A percentile compares a stretch with the other conserved stretches of the same genome.
phyloP scores from a whole-genome alignment of 495 filamentous ascomycete genomes.

The Aspergillus campestris region DNA sequence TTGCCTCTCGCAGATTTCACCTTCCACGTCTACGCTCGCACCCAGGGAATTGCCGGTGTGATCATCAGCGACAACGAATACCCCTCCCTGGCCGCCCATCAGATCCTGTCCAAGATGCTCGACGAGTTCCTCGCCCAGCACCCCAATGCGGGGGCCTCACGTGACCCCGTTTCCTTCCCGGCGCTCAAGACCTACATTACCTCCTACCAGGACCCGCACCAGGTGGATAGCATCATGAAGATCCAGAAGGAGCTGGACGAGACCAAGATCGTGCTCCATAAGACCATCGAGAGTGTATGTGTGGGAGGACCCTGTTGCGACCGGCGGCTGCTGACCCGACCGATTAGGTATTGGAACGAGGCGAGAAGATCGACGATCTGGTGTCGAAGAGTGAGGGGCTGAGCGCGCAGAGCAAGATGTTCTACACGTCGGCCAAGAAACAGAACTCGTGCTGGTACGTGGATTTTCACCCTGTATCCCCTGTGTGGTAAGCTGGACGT shows the following conservation, averaged over 20 bases:
- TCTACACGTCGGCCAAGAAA: conserved; percentile 54
- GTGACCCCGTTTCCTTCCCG: conserved; percentile 47
- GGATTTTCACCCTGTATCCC: no score
- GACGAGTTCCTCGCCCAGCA: conserved; percentile 86
- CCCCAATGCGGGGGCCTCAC: conserved; percentile 46
- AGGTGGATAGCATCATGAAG: conserved; percentile 86
- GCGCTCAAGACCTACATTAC: conserved; percentile 70
- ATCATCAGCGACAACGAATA: conserved; percentile 90
- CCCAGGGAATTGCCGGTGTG: conserved; percentile 79
- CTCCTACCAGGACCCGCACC: conserved; percentile 81
- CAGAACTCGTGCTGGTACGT: conserved; percentile 15
- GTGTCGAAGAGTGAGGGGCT: conserved; percentile 83
- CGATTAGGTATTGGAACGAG: conserved; percentile 61
- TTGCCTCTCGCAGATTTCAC: conserved; percentile 16
- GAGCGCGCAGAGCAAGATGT: conserved; percentile 90
- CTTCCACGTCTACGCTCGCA: conserved; percentile 85
- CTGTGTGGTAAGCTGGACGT: no score
- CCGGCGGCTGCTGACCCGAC: background rate
- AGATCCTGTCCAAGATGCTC: conserved; percentile 81
- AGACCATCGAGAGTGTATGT: conserved; percentile 48
- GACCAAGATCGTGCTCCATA: conserved; percentile 95
- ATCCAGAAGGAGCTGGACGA: conserved; percentile 96
- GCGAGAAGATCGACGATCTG: conserved; percentile 83
- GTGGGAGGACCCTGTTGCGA: background rate
- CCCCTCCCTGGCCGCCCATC: conserved; percentile 83